Evolutionary conservation across 2,329 filamentous ascomycete genomes (phyloP), one percentile per base, ranked within the genome.

Genomic region (Sarocladium kiliense): DNA sequence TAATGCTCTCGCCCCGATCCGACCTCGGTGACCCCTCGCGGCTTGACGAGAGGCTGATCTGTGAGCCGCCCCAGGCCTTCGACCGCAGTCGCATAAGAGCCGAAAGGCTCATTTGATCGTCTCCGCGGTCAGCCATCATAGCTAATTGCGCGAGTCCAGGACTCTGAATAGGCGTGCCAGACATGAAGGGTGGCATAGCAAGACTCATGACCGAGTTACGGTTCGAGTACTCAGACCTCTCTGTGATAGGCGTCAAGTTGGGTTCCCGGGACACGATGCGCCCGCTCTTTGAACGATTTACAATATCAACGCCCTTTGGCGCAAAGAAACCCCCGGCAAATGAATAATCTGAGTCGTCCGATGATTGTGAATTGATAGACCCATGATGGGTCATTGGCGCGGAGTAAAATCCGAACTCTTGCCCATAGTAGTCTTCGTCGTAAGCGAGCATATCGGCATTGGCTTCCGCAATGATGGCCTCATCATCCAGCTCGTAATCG

Each of bases 341-440:
- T 1, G 65, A 60, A 5, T 57, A 45, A 19, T 36, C 45, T 3
- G 47, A 51, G 12, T 32, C 19, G 32, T 50, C 44, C 5, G 50
- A 36, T 36, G 42, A 53, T 9, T 57, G 73, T 6, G 76, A 71
- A 37, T 74, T 74, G 55, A 74, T 72, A 27, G 73, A 74, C 19
- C 76, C 77, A 47, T 77, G 68, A 37, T 72, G 68, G 16, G 67
- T 67, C 4, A 72, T 61, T 0, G 82, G 80, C 1, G 78, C 76
- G 1, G 92, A 91, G 68, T 96, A 99, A 69, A 99, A 99, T 1
- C 91, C 92, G 65, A 99, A 99, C 68, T 99, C 94, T 62, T 91
- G 87, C 0, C 94, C 94, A 65, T 99, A 99, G 75, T 94, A 95
- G 60, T 97, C 93, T 6, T 87, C 87, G 65, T 99, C 94, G 61